These are phyloP conservation scores for Neofusicoccum kwambonambiense DNA, from an alignment of 2,329 filamentous ascomycete species.

Conservation along the genomic window DNA sequence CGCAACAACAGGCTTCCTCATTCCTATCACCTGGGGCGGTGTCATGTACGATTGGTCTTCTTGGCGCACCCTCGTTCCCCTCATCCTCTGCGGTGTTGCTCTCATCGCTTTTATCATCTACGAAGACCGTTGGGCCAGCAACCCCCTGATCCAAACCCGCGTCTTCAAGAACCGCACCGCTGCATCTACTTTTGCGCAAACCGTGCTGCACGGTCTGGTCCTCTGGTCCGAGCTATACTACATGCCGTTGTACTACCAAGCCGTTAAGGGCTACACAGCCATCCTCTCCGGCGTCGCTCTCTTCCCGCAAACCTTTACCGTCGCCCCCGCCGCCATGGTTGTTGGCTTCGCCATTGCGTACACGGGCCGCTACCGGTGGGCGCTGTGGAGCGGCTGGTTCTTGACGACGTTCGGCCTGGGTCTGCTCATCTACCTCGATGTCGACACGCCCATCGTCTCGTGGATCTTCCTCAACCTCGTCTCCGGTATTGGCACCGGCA, in stretches of 20 bases:
- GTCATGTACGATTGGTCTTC: slow-evolving; percentile 64
- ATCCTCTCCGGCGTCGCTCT: slow-evolving; percentile 40
- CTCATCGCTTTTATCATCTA: slow-evolving; percentile 55
- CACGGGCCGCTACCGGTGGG: slow-evolving; percentile 60
- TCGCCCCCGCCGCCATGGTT: slow-evolving; percentile 59
- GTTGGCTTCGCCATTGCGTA: slow-evolving; percentile 56
- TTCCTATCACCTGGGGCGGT: slow-evolving; percentile 64
- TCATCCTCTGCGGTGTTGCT: slow-evolving; percentile 55
- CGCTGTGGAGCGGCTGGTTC: slow-evolving; percentile 62
- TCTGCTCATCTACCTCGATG: slow-evolving; percentile 50
- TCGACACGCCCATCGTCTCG: slow-evolving; percentile 49
- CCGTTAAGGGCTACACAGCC: slow-evolving; percentile 40
- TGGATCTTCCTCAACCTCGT: slow-evolving; percentile 64
- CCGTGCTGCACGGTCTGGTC: slow-evolving; percentile 58
- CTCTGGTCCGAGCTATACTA: slow-evolving; percentile 43
- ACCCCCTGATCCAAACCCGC: slow-evolving; percentile 50
- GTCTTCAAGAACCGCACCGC: slow-evolving; percentile 53
- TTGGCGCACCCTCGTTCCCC: slow-evolving; percentile 61
- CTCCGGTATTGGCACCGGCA: slow-evolving; percentile 61
- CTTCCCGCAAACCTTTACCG: slow-evolving; percentile 53
- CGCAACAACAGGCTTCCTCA: slow-evolving; percentile 58
- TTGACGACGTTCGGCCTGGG: slow-evolving; percentile 60
- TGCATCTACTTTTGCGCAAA: slow-evolving; percentile 51
- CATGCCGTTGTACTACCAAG: slow-evolving; percentile 43
- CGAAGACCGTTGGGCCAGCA: slow-evolving; percentile 51